These are phyloP conservation scores for Aegle marmelos DNA, from an alignment of 345 rosid genomes.

Conservation along the genomic window DNA sequence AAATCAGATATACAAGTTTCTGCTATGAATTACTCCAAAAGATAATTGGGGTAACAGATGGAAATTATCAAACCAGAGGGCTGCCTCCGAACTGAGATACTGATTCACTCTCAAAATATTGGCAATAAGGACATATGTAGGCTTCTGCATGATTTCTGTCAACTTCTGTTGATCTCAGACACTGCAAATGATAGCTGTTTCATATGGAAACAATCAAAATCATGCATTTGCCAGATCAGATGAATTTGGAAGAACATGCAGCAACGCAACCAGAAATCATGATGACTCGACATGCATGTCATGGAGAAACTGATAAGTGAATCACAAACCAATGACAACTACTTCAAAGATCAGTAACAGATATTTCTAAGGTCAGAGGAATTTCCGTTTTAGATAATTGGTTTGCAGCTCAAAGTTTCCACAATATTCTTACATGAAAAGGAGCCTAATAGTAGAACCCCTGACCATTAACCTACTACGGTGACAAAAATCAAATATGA, in stretches of 20 bases:
- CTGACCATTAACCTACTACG: neutral
- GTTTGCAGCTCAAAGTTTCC: neutral
- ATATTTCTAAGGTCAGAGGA: neutral
- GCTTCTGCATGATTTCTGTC: slow-evolving; percentile 19
- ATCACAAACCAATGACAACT: neutral
- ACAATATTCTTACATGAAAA: neutral
- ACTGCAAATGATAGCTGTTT: slow-evolving; percentile 61
- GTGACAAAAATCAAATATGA: neutral
- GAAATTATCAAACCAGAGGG: slow-evolving; percentile 35
- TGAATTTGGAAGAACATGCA: neutral
- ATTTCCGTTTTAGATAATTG: neutral
- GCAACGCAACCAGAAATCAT: neutral
- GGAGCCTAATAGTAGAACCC: neutral
- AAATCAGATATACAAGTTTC: slow-evolving; percentile 18
- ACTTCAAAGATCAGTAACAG: neutral
- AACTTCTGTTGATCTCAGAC: slow-evolving; percentile 34
- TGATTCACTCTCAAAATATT: slow-evolving; percentile 23
- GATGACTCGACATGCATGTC: neutral
- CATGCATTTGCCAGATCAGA: neutral
- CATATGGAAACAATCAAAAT: slow-evolving; percentile 16
- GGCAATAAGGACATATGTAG: slow-evolving; percentile 49
- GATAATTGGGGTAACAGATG: neutral
- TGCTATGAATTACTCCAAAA: neutral
- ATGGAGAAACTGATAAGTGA: neutral
- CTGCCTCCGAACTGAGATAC: slow-evolving; percentile 22